phyloP scores from a whole-genome alignment of 2,329 filamentous ascomycete genomes.

The Sarocladium oryzae region DNA sequence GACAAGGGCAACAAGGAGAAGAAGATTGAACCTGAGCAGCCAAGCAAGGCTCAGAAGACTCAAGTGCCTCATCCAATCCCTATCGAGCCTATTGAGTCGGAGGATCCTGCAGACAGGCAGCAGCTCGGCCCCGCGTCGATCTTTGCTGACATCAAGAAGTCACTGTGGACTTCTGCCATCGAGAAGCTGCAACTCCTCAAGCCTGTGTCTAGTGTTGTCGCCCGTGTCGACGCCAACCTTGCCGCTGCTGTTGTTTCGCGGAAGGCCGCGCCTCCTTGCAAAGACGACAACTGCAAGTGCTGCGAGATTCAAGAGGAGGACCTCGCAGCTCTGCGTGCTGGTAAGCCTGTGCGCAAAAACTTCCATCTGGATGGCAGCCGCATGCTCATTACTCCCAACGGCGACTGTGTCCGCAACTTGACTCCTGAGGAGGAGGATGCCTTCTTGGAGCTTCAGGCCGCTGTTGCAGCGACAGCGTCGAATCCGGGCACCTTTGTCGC shows the following conservation, averaged over 20 bases:
- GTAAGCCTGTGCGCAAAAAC: conserved; percentile 54
- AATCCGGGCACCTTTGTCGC: conserved; percentile 51
- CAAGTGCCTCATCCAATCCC: neutral
- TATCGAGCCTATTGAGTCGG: conserved; percentile 6
- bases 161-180: conserved; percentile 24
- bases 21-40: conserved; percentile 11
- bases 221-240: neutral
- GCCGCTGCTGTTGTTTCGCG: conserved; percentile 10
- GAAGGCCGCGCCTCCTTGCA: conserved; percentile 25
- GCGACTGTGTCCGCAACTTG: conserved; percentile 69
- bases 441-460: conserved; percentile 62
- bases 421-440: conserved; percentile 61
- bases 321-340: conserved; percentile 46
- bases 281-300: conserved; percentile 31
- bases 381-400: conserved; percentile 68
- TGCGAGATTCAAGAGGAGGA: conserved; percentile 42
- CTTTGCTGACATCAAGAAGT: conserved; percentile 28
- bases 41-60: neutral
- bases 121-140: conserved; percentile 26
- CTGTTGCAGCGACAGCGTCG: conserved; percentile 42
- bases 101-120: conserved; percentile 8
- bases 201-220: conserved; percentile 23
- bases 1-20: conserved; percentile 23
- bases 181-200: conserved; percentile 32
- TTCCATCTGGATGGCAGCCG: conserved; percentile 53